phyloP scores from a whole-genome alignment of 2,329 filamentous ascomycete genomes.

The Phyllosticta capitalensis region DNA sequence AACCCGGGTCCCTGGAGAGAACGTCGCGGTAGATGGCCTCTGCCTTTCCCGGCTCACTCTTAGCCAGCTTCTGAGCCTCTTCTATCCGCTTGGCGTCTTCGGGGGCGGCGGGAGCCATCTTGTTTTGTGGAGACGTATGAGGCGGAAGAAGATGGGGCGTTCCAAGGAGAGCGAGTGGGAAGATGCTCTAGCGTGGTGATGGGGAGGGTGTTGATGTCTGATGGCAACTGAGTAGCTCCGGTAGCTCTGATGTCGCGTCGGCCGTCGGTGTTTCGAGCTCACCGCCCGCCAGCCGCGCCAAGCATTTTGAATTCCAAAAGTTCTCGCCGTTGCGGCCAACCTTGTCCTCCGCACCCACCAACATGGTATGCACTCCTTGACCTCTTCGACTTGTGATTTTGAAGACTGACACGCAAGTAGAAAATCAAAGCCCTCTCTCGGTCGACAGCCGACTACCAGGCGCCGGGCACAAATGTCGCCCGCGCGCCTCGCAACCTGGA shows the following conservation, averaged over 20 bases:
- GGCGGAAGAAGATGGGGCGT: background rate
- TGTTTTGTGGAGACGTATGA: background rate
- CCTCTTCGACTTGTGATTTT: background rate
- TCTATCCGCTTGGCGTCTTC: constrained; percentile 60
- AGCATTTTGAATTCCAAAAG: constrained; percentile 7
- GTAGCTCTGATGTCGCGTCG: constrained; percentile 10
- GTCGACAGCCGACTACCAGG: constrained; percentile 54
- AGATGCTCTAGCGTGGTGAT: background rate
- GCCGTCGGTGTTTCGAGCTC: background rate
- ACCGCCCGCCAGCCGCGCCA: constrained; percentile 3
- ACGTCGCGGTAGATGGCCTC: constrained; percentile 85
- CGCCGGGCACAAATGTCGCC: constrained; percentile 55
- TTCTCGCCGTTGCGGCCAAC: constrained; percentile 10
- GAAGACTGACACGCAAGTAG: constrained; percentile 10
- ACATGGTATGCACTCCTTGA: constrained; percentile 2
- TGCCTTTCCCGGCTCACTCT: constrained; percentile 72
- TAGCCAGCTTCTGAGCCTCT: constrained; percentile 78
- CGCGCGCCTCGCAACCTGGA: constrained; percentile 65
- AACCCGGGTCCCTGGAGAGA: constrained; percentile 72
- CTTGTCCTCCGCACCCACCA: constrained; percentile 8
- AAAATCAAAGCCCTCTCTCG: constrained; percentile 53
- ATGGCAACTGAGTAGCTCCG: constrained; percentile 3
- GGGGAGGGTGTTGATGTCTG: constrained; percentile 3
- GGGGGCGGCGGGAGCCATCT: constrained; percentile 16
- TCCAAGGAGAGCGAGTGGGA: constrained; percentile 4